Conservation (phyloP, 2,329 filamentous ascomycete genomes). For the Stemphylium lycopersici region DNA sequence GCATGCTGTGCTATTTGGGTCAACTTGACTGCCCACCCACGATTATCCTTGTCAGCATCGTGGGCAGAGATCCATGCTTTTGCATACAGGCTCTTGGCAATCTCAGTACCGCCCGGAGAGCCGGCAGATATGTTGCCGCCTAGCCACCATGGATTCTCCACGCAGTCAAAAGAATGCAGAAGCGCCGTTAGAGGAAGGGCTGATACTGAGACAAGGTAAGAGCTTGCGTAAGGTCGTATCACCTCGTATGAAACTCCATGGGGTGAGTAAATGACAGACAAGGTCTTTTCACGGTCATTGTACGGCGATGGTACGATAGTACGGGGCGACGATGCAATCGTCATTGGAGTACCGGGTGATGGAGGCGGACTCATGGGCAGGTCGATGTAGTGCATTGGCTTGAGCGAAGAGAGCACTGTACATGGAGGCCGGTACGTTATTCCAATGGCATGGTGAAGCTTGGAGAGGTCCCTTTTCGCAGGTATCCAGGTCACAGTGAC, state of each 20-base stretch:
- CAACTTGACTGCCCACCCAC: conserved; percentile 59
- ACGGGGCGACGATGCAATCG: conserved; percentile 41
- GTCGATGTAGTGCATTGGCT: conserved; percentile 44
- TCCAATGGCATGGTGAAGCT: conserved; percentile 70
- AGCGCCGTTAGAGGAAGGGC: conserved; percentile 68
- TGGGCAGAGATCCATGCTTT: conserved; percentile 67
- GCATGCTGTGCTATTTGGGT: conserved; percentile 53
- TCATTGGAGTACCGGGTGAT: conserved; percentile 41
- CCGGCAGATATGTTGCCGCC: conserved; percentile 65
- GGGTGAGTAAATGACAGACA: conserved; percentile 69
- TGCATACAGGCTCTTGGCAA: conserved; percentile 61
- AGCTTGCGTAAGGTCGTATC: conserved; percentile 62
- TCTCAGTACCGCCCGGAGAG: conserved; percentile 62
- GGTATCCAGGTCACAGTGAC: conserved; percentile 73
- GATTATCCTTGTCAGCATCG: conserved; percentile 64
- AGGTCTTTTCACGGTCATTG: conserved; percentile 51
- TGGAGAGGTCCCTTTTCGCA: conserved; percentile 65
- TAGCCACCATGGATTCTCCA: conserved; percentile 66
- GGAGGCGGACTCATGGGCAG: conserved; percentile 47
- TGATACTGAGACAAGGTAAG: conserved; percentile 62
- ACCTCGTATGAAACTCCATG: conserved; percentile 64
- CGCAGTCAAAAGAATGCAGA: conserved; percentile 67
- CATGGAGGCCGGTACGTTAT: conserved; percentile 72
- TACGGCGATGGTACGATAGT: conserved; percentile 43
- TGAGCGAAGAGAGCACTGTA: conserved; percentile 42